Base-by-base conservation (phyloP, 768 basidiomycete genomes). In the Suillus plorans region DNA sequence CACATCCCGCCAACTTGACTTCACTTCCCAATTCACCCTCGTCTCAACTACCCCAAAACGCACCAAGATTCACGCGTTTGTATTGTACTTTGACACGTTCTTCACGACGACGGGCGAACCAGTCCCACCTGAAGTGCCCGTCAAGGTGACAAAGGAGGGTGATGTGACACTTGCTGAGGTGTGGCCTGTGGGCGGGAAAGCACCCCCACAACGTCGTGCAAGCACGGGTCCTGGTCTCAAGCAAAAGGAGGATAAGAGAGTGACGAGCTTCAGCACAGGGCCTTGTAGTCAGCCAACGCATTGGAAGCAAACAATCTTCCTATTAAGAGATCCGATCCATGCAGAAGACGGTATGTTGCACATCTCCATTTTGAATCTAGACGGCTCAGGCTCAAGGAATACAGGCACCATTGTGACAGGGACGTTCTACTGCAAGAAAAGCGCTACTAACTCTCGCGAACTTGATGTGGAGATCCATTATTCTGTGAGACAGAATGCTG, bases 51-150 rank as follows among this genome's bases (percentile, higher is more conserved):
- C 83, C 2, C 78, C 81, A 13, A 84, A 84, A 66, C 84, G 86
- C 41, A 85, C 84, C 5, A 90, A 90, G 72, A 81, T 92, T 50
- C 87, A 87, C 72, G 83, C 92, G 7, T 88, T 99, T 79, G 82
- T 97, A 31, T 86, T 95, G 20, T 97, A 97, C 79, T 99, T 99
- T 71, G 97, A 99, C 78, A 90, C 91, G 0, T 98, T 95, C 82
- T 98, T 99, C 82, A 87, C 87, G 1, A 75, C 80, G 66, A 50
- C 80, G 76, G 36, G 89, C 85, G 79, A 79, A 50, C 84, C 85
- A 1, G 77, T 89, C 7, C 75, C 87, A 0, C 80, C 84, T 0
- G 79, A 79, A 41, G 83, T 83, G 0, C 71, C 83, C 25, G 89
- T 87, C 10, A 82, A 85, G 57, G 69, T 87, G 14, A 78, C 87